phyloP scores from a whole-genome alignment of 768 basidiomycete genomes.

The Lactifluus pinguis region DNA sequence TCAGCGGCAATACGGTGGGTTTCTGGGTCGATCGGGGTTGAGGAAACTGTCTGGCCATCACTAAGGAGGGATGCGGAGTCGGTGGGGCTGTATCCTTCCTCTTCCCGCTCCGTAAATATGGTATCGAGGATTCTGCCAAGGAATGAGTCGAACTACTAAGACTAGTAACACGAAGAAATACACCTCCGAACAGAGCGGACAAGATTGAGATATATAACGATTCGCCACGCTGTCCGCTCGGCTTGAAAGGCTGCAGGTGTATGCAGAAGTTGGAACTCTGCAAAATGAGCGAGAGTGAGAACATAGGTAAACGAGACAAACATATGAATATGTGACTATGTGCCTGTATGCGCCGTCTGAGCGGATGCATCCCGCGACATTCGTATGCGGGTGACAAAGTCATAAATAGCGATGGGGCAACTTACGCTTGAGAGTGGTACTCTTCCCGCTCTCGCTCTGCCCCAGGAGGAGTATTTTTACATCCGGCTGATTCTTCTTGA shows the following conservation, averaged over 20 bases:
- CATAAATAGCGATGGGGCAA: constrained; percentile 18
- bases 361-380: neutral
- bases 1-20: constrained; percentile 2
- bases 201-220: constrained; percentile 83
- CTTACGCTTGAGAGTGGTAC: constrained; percentile 83
- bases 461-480: constrained; percentile 75
- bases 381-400: neutral
- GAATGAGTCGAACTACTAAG: neutral
- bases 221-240: constrained; percentile 78
- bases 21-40: constrained; percentile 40
- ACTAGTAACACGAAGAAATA: constrained; percentile 20
- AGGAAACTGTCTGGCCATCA: constrained; percentile 29
- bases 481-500: constrained; percentile 49
- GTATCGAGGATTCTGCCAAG: constrained; percentile 59
- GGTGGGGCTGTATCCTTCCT: constrained; percentile 37
- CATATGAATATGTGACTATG: neutral
- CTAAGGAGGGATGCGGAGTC: constrained; percentile 48
- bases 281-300: constrained; percentile 3
- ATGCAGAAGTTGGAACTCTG: constrained; percentile 81
- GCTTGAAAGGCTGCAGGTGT: constrained; percentile 67
- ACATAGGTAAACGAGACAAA: neutral
- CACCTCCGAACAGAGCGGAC: constrained; percentile 74
- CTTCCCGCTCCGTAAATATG: constrained; percentile 55
- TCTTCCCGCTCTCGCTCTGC: constrained; percentile 87
- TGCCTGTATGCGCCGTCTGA: neutral